Evolutionary conservation across 2,329 filamentous ascomycete genomes (phyloP), one percentile per base, ranked within the genome.

Genomic region (Fusarium setosum): DNA sequence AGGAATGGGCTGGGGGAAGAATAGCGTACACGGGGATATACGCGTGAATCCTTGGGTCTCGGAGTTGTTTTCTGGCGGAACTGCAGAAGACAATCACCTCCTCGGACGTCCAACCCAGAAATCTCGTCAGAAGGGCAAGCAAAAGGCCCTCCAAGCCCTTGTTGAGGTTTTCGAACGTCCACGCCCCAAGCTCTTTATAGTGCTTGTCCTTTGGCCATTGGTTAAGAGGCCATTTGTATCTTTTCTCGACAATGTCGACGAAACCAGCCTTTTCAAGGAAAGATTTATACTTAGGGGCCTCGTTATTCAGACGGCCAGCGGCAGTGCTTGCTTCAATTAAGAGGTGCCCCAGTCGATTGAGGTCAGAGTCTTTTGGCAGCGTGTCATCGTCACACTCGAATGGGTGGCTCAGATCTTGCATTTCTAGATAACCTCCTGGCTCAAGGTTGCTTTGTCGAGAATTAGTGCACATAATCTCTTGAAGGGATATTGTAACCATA

Each of bases 191-290:
- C 20, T 61, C 59, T 34, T 61, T 61, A 7, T 58, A 61, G 20
- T 48, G 47, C 31, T 61, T 52, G 15, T 61, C 54, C 13, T 50
- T 57, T 13, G 59, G 59, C 59, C 59, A 61, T 21, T 37, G 24
- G 17, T 58, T 61, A 1, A 58, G 41, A 8, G 59, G 59, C 59
- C 54, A 61, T 24, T 61, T 58, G 35, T 34, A 53, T 5, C 42
- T 31, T 6, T 24, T 48, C 48, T 58, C 54, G 0, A 61, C 48
- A 8, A 61, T 48, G 10, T 59, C 59, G 7, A 55, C 41, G 20
- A 62, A 62, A 0, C 59, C 59, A 9, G 50, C 56, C 4, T 59
- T 53, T 56, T 63, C 56, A 11, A 63, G 50, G 17, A 32, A 55
- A 8, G 10, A 42, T 21, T 52, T 59, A n/a, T 59, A 56, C 12